phyloP scores from a whole-genome alignment of 805 yeast genomes.

The Ogataea chonburiensis region DNA sequence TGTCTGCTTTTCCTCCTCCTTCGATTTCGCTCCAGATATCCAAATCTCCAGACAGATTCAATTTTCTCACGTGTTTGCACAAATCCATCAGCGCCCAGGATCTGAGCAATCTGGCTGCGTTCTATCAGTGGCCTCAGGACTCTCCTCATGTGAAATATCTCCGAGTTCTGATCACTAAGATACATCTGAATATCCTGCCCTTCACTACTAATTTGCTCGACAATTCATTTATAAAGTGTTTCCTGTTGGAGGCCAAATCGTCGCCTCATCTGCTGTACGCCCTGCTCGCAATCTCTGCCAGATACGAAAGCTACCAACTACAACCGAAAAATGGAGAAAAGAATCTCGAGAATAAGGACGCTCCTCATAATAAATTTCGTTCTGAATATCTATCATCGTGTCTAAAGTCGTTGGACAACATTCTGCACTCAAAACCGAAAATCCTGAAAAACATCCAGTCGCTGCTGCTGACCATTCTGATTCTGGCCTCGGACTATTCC shows the following conservation, averaged over 20 bases:
- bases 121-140: conserved; percentile 31
- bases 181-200: conserved; percentile 36
- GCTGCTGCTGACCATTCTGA: conserved; percentile 62
- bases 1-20: conserved; percentile 29
- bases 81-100: conserved; percentile 29
- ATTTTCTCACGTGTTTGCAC: conserved; percentile 30
- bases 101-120: conserved; percentile 28
- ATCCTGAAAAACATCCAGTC: conserved; percentile 63
- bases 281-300: conserved; percentile 70
- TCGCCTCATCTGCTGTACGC: conserved; percentile 70
- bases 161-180: conserved; percentile 35
- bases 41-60: conserved; percentile 22
- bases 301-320: conserved; percentile 39
- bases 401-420: conserved; percentile 56
- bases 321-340: conserved; percentile 19
- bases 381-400: conserved; percentile 67
- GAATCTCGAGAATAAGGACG: conserved; percentile 18
- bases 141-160: conserved; percentile 36
- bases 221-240: conserved; percentile 34
- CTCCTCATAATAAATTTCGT: conserved; percentile 54
- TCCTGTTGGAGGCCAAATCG: conserved; percentile 35
- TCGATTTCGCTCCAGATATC: conserved; percentile 15
- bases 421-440: conserved; percentile 40
- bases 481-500: conserved; percentile 65
- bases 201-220: conserved; percentile 35